Conservation (phyloP, 257 asterid species). For the Parsonsia alboflavescens region DNA sequence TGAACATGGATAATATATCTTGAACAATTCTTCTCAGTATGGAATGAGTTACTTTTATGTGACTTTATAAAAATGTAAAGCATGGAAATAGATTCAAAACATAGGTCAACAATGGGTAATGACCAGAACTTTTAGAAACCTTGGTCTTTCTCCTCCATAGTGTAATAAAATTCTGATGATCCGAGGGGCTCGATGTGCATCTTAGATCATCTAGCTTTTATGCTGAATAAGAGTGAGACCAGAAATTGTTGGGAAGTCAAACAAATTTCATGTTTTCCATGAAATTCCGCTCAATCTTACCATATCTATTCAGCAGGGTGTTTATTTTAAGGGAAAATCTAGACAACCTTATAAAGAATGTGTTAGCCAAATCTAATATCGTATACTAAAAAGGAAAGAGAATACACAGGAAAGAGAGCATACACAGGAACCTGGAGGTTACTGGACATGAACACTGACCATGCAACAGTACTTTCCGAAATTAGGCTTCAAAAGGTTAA, state of each 20-base stretch:
- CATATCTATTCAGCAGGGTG: not conserved
- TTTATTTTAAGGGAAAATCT: not conserved
- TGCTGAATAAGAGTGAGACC: not conserved
- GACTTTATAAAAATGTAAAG: conserved; percentile 1
- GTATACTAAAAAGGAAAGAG: not conserved
- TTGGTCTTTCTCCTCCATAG: not conserved
- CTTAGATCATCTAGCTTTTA: not conserved
- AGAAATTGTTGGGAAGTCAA: not conserved
- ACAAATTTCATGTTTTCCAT: not conserved
- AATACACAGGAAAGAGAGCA: not conserved
- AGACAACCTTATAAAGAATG: not conserved
- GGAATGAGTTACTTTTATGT: not conserved
- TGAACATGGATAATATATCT: not conserved
- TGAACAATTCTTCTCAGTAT: not conserved
- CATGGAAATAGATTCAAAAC: not conserved
- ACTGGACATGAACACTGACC: not conserved
- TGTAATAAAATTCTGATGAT: not conserved
- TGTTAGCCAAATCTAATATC: not conserved
- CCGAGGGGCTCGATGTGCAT: not conserved
- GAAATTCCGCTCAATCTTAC: conserved; percentile 1
- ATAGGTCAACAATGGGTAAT: not conserved
- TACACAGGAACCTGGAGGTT: not conserved
- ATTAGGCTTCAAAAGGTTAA: too few species aligned
- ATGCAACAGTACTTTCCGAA: not conserved
- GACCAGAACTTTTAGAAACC: not conserved